phyloP scores from a whole-genome alignment of 2,329 filamentous ascomycete species.

The Fusarium pilosicola region DNA sequence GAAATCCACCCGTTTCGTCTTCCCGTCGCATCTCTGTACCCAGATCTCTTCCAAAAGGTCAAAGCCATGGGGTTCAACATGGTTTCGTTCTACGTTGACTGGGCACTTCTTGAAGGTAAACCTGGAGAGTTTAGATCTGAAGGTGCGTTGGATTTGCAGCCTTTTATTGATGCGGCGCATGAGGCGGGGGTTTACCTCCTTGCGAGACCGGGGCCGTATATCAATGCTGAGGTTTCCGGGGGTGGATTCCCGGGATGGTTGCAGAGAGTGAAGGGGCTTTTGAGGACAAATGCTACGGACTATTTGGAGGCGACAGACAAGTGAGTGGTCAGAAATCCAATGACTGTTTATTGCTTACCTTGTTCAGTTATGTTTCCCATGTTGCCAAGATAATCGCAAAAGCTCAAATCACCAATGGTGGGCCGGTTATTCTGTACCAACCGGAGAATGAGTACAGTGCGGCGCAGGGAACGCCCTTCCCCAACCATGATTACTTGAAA shows the following conservation, averaged over 20 bases:
- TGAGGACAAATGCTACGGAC: slow-evolving; percentile 70
- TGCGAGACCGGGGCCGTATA: slow-evolving; percentile 77
- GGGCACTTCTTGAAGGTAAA: slow-evolving; percentile 80
- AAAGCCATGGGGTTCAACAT: slow-evolving; percentile 83
- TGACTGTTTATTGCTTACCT: not conserved
- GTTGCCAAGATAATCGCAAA: slow-evolving; percentile 75
- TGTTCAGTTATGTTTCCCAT: slow-evolving; percentile 58
- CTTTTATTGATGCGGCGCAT: slow-evolving; percentile 80
- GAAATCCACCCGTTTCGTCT: slow-evolving; percentile 76
- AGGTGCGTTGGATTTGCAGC: slow-evolving; percentile 76
- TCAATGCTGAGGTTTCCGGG: slow-evolving; percentile 80
- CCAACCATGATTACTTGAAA: slow-evolving; percentile 74
- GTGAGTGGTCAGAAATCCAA: slow-evolving; percentile 48
- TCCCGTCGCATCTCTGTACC: slow-evolving; percentile 60
- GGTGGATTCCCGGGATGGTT: slow-evolving; percentile 87
- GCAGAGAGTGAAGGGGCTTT: slow-evolving; percentile 70
- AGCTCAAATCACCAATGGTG: slow-evolving; percentile 84
- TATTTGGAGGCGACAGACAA: slow-evolving; percentile 75
- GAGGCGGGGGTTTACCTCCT: slow-evolving; percentile 81
- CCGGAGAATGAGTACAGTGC: slow-evolving; percentile 83
- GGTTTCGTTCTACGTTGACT: slow-evolving; percentile 82
- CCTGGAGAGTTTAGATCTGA: slow-evolving; percentile 75
- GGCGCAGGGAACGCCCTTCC: slow-evolving; percentile 63
- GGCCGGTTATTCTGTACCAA: slow-evolving; percentile 81
- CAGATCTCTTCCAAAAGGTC: slow-evolving; percentile 84